phyloP scores from a whole-genome alignment of 176 grass and related monocot genomes.

The Miscanthus lutarioriparius region DNA sequence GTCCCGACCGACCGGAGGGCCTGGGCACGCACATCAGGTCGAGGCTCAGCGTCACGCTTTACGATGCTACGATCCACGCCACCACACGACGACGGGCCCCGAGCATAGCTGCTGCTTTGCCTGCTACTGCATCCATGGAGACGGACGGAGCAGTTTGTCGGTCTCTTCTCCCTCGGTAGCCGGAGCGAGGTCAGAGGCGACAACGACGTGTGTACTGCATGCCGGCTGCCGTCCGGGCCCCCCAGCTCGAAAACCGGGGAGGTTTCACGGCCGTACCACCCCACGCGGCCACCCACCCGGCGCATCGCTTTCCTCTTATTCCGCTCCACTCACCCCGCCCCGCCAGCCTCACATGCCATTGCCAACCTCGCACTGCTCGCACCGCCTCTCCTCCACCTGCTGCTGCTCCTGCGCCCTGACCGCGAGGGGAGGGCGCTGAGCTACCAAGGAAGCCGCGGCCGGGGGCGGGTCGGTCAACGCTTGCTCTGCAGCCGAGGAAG shows the following conservation, averaged over 20 bases:
- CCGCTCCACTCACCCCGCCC: background rate
- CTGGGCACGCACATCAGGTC: background rate
- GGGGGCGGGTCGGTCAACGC: background rate
- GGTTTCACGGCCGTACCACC: background rate
- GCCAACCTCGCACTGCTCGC: conserved; percentile 30
- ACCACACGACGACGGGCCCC: background rate
- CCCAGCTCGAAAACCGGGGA: background rate
- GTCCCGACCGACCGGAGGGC: background rate
- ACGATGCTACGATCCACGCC: background rate
- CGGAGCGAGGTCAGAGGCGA: background rate
- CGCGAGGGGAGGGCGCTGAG: background rate
- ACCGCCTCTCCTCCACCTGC: conserved; percentile 20
- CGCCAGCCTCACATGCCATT: conserved; percentile 46
- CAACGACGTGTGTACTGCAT: conserved; percentile 15
- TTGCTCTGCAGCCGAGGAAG: background rate
- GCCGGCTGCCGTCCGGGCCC: conserved; percentile 13
- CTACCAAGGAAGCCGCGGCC: background rate
- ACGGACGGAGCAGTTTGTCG: too few relatives aligned
- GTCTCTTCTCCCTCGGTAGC: too few relatives aligned
- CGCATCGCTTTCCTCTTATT: conserved; percentile 48
- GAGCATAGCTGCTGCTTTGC: background rate
- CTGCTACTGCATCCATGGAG: background rate
- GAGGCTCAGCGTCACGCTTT: conserved; percentile 28
- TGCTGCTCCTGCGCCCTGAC: background rate
- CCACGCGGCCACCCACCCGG: background rate